A percentile compares a stretch with the other conserved stretches of the same genome.
These are phyloP conservation scores for Eudorina sp. DNA, from an alignment of 139 green algal genomes.

Conservation along the genomic window DNA sequence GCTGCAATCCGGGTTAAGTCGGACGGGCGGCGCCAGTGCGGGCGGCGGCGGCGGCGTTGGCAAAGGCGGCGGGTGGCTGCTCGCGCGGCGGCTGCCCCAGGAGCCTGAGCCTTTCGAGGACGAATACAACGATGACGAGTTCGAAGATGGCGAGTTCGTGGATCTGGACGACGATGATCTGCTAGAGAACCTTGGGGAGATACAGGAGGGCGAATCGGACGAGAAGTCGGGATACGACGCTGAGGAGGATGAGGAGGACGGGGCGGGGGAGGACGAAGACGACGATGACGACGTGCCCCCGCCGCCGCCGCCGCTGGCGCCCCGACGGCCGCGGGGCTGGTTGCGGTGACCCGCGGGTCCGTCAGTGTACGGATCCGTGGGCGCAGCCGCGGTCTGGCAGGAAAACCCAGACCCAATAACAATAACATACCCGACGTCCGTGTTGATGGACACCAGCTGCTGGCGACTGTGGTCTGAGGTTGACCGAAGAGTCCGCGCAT, in stretches of 20 bases:
- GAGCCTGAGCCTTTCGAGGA: constrained; percentile 54
- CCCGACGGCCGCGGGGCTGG: background rate
- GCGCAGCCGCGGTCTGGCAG: no score
- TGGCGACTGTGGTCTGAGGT: no score
- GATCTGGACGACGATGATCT: constrained; percentile 46
- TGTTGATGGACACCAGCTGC: no score
- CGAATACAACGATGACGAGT: constrained; percentile 50
- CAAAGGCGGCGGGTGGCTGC: background rate
- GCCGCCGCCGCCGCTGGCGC: background rate
- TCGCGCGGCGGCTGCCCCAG: constrained; percentile 32
- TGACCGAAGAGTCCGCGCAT: no score
- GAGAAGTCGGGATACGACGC: background rate
- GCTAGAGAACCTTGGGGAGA: background rate
- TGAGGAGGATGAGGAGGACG: background rate
- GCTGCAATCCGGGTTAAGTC: background rate
- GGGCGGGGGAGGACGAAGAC: background rate
- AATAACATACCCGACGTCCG: no score
- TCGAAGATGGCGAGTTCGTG: constrained; percentile 46
- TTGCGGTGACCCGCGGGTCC: background rate
- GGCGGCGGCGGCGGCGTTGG: background rate
- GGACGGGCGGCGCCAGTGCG: background rate
- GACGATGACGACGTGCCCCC: background rate
- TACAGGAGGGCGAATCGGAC: background rate
- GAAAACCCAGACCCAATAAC: no score
- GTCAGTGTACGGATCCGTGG: no score